Base-by-base conservation (phyloP, 345 rosid genomes). In the Leavenworthia alabamica region DNA sequence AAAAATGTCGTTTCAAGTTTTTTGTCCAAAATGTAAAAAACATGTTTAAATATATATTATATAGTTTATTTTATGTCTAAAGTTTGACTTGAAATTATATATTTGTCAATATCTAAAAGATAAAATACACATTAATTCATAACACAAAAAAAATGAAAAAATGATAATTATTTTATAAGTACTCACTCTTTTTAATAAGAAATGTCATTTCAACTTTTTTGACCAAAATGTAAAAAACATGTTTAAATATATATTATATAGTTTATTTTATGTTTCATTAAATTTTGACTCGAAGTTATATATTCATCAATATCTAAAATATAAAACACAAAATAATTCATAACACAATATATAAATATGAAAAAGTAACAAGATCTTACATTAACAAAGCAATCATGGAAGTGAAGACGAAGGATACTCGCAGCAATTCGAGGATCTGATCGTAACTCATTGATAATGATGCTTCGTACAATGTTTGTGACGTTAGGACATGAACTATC, bases 301-400 rank as follows among this genome's bases (percentile, higher is more conserved):
- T n/a, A n/a, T 19, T 12, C 12, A 5, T 50, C 7, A 56, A 17
- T 6, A 46, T 39, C n/a, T 32, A 44, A 16, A 32, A 8, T 40
- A 45, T 56, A 19, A 17, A 17, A 12, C 36, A 12, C 39, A 19
- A 5, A 49, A 13, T 33, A 14, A 49, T 12, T 20, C n/a, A 4
- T 5, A 40, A 17, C 37, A 13, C 6, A 16, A 3, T 22, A 62
- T 43, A 62, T 8, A 44, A 11, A 16, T 27, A 42, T 45, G 8
- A 6, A 56, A 13, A 13, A 17, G 14, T 36, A 7, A 7, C 2
- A n/a, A n/a, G n/a, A 27, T 39, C 60, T 22, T 83, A 83, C 88
- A 29, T 78, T 70, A 32, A 83, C 89, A 13, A 83, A 83, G 50
- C 89, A 83, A 26, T 83, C 89, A 11, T 83, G 89, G 73, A 83